Conservation (phyloP, 495 filamentous ascomycete species). For the Daldinia loculata region DNA sequence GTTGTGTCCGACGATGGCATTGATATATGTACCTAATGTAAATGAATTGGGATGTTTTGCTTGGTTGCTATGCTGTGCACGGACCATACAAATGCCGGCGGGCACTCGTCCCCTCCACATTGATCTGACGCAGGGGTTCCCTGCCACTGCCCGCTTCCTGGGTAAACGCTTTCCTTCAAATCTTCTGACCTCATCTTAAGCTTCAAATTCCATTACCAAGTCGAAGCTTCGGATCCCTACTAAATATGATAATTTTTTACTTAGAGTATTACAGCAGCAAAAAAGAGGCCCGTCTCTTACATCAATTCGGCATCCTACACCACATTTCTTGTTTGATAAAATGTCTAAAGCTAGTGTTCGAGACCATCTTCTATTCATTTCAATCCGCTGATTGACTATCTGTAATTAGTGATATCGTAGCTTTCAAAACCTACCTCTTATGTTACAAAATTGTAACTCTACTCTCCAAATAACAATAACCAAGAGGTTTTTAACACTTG, state of each 20-base stretch:
- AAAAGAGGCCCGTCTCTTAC: neutral
- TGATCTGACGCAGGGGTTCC: constrained; percentile 31
- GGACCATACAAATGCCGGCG: constrained; percentile 18
- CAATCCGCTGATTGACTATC: neutral
- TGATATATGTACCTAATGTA: constrained; percentile 7
- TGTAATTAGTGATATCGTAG: neutral
- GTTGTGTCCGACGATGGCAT: constrained; percentile 8
- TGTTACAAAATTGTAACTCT: neutral
- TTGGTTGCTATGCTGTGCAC: constrained; percentile 41
- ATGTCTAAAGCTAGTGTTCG: neutral
- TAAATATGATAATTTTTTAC: neutral
- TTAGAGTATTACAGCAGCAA: neutral
- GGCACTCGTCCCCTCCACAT: constrained; percentile 3
- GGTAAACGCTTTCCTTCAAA: neutral
- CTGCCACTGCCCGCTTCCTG: constrained; percentile 1
- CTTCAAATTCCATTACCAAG: neutral
- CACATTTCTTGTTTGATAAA: neutral
- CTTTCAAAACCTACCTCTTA: neutral
- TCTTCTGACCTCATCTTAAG: neutral
- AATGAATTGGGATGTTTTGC: constrained; percentile 34
- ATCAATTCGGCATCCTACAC: neutral
- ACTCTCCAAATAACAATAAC: neutral
- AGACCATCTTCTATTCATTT: neutral
- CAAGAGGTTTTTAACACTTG: neutral
- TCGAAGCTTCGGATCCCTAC: neutral